Evolutionary conservation across 2,329 filamentous ascomycete genomes (phyloP), one percentile per base, ranked within the genome.

Genomic region (Venturiaceae sp.): DNA sequence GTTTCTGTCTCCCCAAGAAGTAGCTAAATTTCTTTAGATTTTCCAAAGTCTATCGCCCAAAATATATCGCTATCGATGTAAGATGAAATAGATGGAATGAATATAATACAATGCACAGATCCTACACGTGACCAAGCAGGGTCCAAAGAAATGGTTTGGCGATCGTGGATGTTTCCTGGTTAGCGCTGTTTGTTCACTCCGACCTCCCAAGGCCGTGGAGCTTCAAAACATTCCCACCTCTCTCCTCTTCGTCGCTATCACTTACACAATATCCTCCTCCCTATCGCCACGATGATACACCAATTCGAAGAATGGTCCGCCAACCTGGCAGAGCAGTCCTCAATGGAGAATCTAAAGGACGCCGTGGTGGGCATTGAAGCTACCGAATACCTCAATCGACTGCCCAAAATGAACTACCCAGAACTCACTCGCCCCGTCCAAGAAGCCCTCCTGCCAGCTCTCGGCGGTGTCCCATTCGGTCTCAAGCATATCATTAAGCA

Each of bases 381-480:
- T 58, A 87, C 88, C 57, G 88, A 95, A 73, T 97, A 94, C 72
- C 83, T 99, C 63, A 82, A 87, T 70, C 84, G 85, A 60, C 82
- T 95, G 64, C 83, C 96, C 66, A 83, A 87, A 68, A 59, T 55
- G 34, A n/a, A 26, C 33, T 28, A 60, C n/a, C 50, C 58, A 33
- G 82, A 80, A 59, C 19, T 50, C 21, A 67, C 67, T 60, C 66
- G 67, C 21, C 82, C 84, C 30, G 85, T 83, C 50, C 87, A 89
- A 68, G 94, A 99, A 72, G 92, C 92, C 44, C 84, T 99, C 34
- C 82, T 97, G 34, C 85, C 91, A 58, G 94, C 94, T 23, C 83
- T 97, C 53, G 94, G 92, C 54, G 94, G 94, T 60, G 81, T 92
- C 61, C 94, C 92, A 2, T 84, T 88, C 61, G 88, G 88, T 57